phyloP scores from a whole-genome alignment of 2,329 filamentous ascomycete genomes.

The Daldinia sp. region DNA sequence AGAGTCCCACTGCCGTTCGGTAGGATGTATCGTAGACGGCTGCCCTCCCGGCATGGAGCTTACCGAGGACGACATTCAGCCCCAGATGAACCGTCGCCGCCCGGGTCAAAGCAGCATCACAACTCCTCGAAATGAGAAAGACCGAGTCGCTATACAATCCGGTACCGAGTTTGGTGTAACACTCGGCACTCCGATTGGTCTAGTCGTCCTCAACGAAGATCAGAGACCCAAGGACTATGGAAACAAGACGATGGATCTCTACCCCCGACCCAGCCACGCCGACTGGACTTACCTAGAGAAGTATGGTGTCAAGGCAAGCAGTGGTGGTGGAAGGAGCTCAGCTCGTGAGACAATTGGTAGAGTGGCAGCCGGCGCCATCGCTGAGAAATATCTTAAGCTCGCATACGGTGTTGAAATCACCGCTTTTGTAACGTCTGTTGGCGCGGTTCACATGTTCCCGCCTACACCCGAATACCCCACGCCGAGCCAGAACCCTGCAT shows the following conservation, averaged over 20 bases:
- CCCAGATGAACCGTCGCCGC: constrained; percentile 88
- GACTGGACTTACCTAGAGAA: constrained; percentile 98
- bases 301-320: constrained; percentile 92
- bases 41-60: constrained; percentile 87
- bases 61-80: constrained; percentile 88
- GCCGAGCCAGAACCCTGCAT: constrained; percentile 78
- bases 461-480: constrained; percentile 73
- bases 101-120: constrained; percentile 91
- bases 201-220: constrained; percentile 91
- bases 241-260: constrained; percentile 86
- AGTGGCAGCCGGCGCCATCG: constrained; percentile 90
- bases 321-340: constrained; percentile 86
- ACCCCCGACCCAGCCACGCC: constrained; percentile 90
- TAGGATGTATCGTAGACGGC: constrained; percentile 95
- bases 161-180: constrained; percentile 91
- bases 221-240: constrained; percentile 93
- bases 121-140: constrained; percentile 92
- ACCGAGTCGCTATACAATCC: constrained; percentile 89
- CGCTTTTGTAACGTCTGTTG: constrained; percentile 87
- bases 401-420: constrained; percentile 90
- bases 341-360: constrained; percentile 95
- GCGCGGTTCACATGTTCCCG: constrained; percentile 79
- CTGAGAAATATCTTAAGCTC: constrained; percentile 87
- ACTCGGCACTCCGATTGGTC: constrained; percentile 87
- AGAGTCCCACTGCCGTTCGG: constrained; percentile 89